These are phyloP conservation scores for Phytophthora fragariaefolia DNA, from an alignment of 352 stramenopile genomes.

Conservation along the genomic window DNA sequence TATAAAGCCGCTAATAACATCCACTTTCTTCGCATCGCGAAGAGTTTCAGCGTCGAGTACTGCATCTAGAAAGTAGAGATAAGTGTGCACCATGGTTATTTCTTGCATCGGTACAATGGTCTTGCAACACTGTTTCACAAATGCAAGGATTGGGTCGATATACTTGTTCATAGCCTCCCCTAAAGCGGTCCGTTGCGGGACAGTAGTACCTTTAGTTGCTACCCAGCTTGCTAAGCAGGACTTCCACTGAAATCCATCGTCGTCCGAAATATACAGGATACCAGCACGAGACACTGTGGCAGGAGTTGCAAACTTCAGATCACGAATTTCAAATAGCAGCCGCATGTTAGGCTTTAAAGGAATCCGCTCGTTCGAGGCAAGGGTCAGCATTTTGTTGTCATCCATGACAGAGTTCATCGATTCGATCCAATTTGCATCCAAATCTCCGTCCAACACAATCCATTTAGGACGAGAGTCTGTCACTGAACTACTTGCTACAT, in stretches of 20 bases:
- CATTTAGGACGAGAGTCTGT: conserved; percentile 90
- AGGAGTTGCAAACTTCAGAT: conserved; percentile 94
- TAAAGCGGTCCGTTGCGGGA: conserved; percentile 58
- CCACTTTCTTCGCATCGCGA: conserved; percentile 66
- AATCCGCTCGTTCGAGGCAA: conserved; percentile 96
- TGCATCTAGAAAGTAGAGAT: conserved; percentile 93
- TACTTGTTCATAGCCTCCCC: conserved; percentile 88
- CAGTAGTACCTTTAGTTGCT: conserved; percentile 63
- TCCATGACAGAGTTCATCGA: conserved; percentile 93
- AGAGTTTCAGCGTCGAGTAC: conserved; percentile 79
- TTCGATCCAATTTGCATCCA: conserved; percentile 90
- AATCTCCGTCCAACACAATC: conserved; percentile 95
- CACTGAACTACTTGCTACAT: conserved; percentile 73
- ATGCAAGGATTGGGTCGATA: conserved; percentile 84
- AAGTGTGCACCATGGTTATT: conserved; percentile 91
- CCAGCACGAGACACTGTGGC: conserved; percentile 94
- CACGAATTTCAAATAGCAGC: conserved; percentile 96
- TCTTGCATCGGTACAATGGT: conserved; percentile 92
- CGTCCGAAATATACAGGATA: conserved; percentile 95
- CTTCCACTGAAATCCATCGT: conserved; percentile 92
- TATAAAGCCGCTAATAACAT: conserved; percentile 92
- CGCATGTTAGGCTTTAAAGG: conserved; percentile 95
- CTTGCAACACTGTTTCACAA: conserved; percentile 87
- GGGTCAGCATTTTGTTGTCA: conserved; percentile 90
- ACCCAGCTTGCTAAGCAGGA: conserved; percentile 94